These are phyloP conservation scores for Acanthamoeba rhysodes DNA, from an alignment of 208 protist genomes.

Conservation along the genomic window DNA sequence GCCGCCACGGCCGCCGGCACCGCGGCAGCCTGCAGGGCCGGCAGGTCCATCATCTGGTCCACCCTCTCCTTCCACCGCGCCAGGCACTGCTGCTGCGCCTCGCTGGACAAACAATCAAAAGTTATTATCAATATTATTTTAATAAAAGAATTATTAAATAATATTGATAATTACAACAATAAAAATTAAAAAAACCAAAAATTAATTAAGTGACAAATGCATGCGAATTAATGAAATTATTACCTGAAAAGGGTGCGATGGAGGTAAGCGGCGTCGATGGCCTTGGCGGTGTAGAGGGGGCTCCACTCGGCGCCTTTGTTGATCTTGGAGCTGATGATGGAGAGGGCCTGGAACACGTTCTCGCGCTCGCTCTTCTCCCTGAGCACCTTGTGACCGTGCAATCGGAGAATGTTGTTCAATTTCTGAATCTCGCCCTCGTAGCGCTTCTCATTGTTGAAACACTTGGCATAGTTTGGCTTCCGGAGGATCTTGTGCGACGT, in stretches of 20 bases:
- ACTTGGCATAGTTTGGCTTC: background rate
- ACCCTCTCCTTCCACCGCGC: background rate
- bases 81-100: slow-evolving; percentile 6
- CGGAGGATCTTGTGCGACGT: background rate
- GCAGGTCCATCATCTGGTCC: background rate
- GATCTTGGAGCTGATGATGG: slow-evolving; percentile 26
- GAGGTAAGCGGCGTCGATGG: slow-evolving; percentile 11
- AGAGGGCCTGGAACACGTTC: slow-evolving; percentile 30
- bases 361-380: slow-evolving; percentile 23
- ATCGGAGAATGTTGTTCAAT: slow-evolving; percentile 42
- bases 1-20: background rate
- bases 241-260: slow-evolving; percentile 39
- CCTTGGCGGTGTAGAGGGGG: slow-evolving; percentile 4
- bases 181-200: too few species aligned
- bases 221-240: slow-evolving; percentile 58
- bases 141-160: too few species aligned
- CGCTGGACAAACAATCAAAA: slow-evolving; percentile 55
- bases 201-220: background rate
- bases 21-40: slow-evolving; percentile 10
- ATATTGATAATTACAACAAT: too few species aligned
- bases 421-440: slow-evolving; percentile 35
- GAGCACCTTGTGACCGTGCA: background rate
- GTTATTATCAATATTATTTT: background rate
- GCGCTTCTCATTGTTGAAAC: background rate
- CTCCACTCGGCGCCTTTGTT: background rate